A percentile compares a stretch with the other conserved stretches of the same genome.
Evolutionary conservation across 2,329 filamentous ascomycete species (phyloP).

Genomic region (Trichoderma sp.): DNA sequence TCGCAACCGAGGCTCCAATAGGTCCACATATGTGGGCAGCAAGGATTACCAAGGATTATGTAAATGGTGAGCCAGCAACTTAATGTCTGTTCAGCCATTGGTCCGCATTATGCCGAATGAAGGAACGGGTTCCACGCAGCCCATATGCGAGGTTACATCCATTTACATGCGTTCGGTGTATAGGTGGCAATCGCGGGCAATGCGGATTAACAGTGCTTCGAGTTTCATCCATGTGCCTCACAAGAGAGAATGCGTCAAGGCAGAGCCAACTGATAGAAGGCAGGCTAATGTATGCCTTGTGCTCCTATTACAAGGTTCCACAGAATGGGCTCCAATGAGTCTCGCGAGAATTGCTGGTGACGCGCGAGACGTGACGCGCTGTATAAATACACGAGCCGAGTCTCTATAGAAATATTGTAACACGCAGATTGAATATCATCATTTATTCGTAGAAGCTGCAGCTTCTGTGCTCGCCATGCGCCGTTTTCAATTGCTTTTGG

Average conservation of each 20-base stretch:
- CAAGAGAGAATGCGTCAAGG: background rate
- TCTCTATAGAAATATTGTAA: background rate
- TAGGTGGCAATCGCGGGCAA: background rate
- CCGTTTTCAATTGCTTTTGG: background rate
- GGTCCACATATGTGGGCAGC: background rate
- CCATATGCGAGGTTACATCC: background rate
- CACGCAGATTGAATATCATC: no score
- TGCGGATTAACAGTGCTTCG: background rate
- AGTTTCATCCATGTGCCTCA: background rate
- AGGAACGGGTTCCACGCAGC: constrained; percentile 1
- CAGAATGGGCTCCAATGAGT: background rate
- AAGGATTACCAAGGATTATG: constrained; percentile 3
- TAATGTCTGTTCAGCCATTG: background rate
- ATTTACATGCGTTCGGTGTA: background rate
- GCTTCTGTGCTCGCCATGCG: background rate
- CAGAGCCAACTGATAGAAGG: background rate
- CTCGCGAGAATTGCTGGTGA: background rate
- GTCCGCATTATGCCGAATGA: background rate
- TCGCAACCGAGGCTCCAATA: background rate
- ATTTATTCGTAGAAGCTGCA: background rate
- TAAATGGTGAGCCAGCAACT: background rate
- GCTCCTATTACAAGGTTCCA: background rate
- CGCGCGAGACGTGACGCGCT: background rate
- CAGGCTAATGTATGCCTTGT: background rate
- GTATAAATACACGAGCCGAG: background rate